These are phyloP conservation scores for Westerdykella aurantiaca DNA, from an alignment of 2,329 filamentous ascomycete genomes.

Conservation along the genomic window DNA sequence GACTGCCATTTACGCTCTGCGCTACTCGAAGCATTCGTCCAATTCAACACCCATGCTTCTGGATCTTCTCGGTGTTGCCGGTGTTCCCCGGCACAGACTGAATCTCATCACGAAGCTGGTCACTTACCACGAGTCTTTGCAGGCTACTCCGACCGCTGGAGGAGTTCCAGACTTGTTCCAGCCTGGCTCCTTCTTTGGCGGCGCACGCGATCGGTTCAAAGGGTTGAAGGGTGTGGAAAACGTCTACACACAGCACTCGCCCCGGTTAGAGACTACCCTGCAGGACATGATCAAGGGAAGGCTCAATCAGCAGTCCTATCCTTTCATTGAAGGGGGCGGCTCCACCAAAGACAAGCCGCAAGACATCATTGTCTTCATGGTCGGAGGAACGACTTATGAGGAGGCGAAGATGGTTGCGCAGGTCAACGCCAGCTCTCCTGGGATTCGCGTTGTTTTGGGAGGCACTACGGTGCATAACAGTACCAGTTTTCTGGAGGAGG, in stretches of 20 bases:
- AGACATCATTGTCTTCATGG: slow-evolving; percentile 90
- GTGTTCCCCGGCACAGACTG: slow-evolving; percentile 67
- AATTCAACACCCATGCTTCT: slow-evolving; percentile 79
- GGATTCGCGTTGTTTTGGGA: slow-evolving; percentile 81
- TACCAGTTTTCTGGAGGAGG: slow-evolving; percentile 79
- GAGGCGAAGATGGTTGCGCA: slow-evolving; percentile 95
- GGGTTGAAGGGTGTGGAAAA: slow-evolving; percentile 97
- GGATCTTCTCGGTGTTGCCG: slow-evolving; percentile 76
- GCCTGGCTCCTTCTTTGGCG: slow-evolving; percentile 78
- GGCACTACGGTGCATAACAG: slow-evolving; percentile 88
- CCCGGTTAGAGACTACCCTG: slow-evolving; percentile 76
- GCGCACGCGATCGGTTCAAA: slow-evolving; percentile 81
- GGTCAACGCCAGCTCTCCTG: slow-evolving; percentile 84
- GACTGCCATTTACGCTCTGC: slow-evolving; percentile 88
- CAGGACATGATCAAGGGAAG: slow-evolving; percentile 92
- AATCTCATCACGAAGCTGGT: slow-evolving; percentile 77
- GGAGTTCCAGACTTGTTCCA: slow-evolving; percentile 92
- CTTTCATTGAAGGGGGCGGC: slow-evolving; percentile 83
- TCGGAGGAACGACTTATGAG: slow-evolving; percentile 91
- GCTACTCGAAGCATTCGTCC: slow-evolving; percentile 80
- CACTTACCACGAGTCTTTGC: slow-evolving; percentile 79
- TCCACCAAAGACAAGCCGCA: slow-evolving; percentile 92
- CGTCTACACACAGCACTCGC: slow-evolving; percentile 96
- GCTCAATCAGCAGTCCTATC: slow-evolving; percentile 79
- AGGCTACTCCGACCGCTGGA: slow-evolving; percentile 59